A percentile compares a stretch with the other conserved stretches of the same genome.
These are phyloP conservation scores for Mucuna pruriens DNA, from an alignment of 306 rosid species.

Conservation along the genomic window DNA sequence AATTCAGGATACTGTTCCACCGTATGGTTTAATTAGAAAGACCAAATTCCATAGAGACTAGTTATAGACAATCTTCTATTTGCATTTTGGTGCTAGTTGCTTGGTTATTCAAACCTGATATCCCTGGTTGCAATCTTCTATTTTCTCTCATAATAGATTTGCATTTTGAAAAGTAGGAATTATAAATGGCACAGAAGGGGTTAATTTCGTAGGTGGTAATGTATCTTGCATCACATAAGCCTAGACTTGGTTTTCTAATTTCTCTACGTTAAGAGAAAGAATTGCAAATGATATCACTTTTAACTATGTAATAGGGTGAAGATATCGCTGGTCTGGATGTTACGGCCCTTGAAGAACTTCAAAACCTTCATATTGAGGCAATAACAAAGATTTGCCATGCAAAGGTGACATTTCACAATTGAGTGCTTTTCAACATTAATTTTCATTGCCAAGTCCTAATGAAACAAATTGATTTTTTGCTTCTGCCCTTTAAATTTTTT, in stretches of 20 bases:
- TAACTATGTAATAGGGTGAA: conserved; percentile 55
- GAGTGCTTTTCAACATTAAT: neutral
- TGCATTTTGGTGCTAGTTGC: neutral
- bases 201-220: neutral
- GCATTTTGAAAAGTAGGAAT: neutral
- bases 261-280: conserved; percentile 8
- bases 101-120: neutral
- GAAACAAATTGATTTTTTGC: neutral
- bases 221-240: neutral
- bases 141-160: neutral
- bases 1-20: neutral
- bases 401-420: conserved; percentile 56
- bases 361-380: conserved; percentile 78
- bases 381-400: conserved; percentile 76
- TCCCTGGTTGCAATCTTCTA: neutral
- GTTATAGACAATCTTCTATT: too few species aligned
- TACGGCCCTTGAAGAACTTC: conserved; percentile 72
- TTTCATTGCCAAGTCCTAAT: neutral
- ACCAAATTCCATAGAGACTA: neutral
- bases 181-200: neutral
- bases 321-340: conserved; percentile 64
- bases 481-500: neutral
- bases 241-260: neutral
- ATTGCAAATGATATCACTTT: conserved; percentile 16
- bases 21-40: neutral